phyloP scores from a whole-genome alignment of 2,329 filamentous ascomycete genomes.

The Exophiala bonariae region DNA sequence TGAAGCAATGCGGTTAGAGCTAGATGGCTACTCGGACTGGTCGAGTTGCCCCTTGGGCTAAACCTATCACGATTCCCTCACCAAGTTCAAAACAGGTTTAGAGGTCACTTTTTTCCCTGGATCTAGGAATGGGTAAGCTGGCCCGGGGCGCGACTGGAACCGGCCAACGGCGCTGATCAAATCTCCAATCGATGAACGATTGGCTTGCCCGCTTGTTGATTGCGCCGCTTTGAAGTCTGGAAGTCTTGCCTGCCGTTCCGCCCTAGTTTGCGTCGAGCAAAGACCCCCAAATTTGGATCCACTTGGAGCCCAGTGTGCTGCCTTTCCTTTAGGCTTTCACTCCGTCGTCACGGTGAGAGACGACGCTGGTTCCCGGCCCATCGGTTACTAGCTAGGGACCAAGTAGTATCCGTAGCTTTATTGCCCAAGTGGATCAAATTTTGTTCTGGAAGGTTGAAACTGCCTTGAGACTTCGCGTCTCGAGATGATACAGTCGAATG shows the following conservation, averaged over 20 bases:
- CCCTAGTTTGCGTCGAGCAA: not conserved
- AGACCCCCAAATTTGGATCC: not conserved
- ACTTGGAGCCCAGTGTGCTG: too few relatives aligned
- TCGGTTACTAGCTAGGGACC: too few relatives aligned
- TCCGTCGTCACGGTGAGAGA: too few relatives aligned
- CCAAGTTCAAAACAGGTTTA: conserved; percentile 20
- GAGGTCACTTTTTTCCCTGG: conserved; percentile 9
- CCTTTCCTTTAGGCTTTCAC: conserved; percentile 2
- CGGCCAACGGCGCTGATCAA: conserved; percentile 22
- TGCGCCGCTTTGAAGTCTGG: conserved; percentile 3
- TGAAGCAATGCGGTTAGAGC: too few relatives aligned
- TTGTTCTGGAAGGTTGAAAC: conserved; percentile 5
- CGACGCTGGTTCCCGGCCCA: too few relatives aligned
- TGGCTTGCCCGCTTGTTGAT: conserved; percentile 11
- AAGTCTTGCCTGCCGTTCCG: conserved; percentile 2
- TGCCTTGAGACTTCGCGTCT: not conserved
- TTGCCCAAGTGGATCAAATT: conserved; percentile 7
- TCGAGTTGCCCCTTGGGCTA: conserved; percentile 8
- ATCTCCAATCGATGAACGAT: conserved; percentile 15
- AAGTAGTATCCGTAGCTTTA: not conserved
- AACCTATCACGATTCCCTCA: conserved; percentile 8
- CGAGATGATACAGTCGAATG: too few relatives aligned
- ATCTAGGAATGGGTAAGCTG: conserved; percentile 9
- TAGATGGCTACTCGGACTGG: not conserved
- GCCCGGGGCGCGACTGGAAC: conserved; percentile 18